Percentiles rank a stretch among this genome's conserved stretches.
These are phyloP conservation scores for Pseudocercospora fuligena DNA, from an alignment of 2,329 filamentous ascomycete genomes.

Conservation along the genomic window DNA sequence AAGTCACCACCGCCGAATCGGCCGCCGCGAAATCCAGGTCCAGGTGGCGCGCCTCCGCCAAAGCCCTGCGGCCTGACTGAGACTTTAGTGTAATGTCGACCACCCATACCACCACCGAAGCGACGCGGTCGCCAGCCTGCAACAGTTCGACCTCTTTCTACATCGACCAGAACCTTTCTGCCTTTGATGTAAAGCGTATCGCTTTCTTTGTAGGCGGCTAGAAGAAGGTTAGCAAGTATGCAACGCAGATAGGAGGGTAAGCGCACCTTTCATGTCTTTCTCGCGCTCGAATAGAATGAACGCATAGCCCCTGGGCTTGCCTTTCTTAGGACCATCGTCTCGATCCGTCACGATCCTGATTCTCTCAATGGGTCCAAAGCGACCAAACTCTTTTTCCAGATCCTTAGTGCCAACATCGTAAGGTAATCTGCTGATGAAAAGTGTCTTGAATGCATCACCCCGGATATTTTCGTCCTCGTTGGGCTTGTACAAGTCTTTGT, in stretches of 20 bases:
- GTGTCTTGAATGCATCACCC: constrained; percentile 91
- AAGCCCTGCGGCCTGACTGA: constrained; percentile 66
- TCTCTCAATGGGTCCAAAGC: constrained; percentile 91
- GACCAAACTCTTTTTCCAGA: constrained; percentile 88
- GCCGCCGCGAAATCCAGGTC: constrained; percentile 57
- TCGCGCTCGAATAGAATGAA: constrained; percentile 97
- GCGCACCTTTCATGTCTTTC: constrained; percentile 97
- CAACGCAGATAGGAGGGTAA: not conserved
- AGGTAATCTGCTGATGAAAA: constrained; percentile 87
- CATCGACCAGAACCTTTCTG: constrained; percentile 89
- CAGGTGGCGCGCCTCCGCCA: constrained; percentile 57
- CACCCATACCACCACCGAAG: constrained; percentile 88
- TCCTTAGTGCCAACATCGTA: constrained; percentile 92
- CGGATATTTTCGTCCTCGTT: constrained; percentile 83
- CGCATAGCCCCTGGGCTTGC: constrained; percentile 72
- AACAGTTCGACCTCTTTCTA: constrained; percentile 92
- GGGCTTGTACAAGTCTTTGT: constrained; percentile 74
- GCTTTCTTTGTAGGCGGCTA: constrained; percentile 87
- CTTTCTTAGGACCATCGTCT: constrained; percentile 68
- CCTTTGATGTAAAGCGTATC: constrained; percentile 69
- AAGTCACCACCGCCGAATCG: constrained; percentile 62
- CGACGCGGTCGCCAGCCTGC: constrained; percentile 91
- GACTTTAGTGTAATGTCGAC: constrained; percentile 88
- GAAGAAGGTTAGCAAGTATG: constrained; percentile 49
- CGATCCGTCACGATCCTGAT: constrained; percentile 77